A percentile compares a stretch with the other conserved stretches of the same genome.
These are phyloP conservation scores for Lachancea quebecensis DNA, from an alignment of 805 yeast genomes.

Conservation along the genomic window DNA sequence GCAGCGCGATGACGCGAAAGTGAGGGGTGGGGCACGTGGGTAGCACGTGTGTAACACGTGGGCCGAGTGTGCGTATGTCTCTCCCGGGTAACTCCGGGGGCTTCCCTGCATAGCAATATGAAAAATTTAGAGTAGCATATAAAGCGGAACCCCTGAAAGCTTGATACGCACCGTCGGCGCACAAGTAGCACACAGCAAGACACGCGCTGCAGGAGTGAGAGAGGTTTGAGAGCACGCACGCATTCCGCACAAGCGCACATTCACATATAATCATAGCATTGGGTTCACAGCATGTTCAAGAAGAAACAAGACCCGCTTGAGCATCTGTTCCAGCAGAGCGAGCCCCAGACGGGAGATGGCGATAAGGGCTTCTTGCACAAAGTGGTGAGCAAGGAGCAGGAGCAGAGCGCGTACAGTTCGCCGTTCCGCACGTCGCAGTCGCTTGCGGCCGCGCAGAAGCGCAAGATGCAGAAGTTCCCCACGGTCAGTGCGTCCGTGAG, in stretches of 20 bases:
- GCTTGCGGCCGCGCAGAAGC: slow-evolving; percentile 12
- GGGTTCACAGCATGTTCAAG: slow-evolving; percentile 2
- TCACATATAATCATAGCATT: background rate
- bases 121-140: too few species aligned
- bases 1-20: too few species aligned
- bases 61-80: too few species aligned
- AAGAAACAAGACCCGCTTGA: slow-evolving; percentile 14
- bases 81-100: too few species aligned
- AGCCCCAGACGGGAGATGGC: background rate
- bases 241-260: background rate
- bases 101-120: too few species aligned
- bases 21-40: too few species aligned
- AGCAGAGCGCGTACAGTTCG: slow-evolving; percentile 9
- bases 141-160: too few species aligned
- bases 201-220: too few species aligned
- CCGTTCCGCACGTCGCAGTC: slow-evolving; percentile 16
- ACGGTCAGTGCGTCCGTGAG: slow-evolving; percentile 26
- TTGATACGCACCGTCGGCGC: too few species aligned
- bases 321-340: slow-evolving; percentile 7
- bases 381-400: slow-evolving; percentile 8
- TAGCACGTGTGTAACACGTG: too few species aligned
- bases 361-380: slow-evolving; percentile 9
- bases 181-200: too few species aligned
- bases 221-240: background rate
- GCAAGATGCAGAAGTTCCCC: slow-evolving; percentile 20